A percentile compares a stretch with the other conserved stretches of the same genome.
These are phyloP conservation scores for Zygosaccharomyces siamensis DNA, from an alignment of 805 yeast species.

Conservation along the genomic window DNA sequence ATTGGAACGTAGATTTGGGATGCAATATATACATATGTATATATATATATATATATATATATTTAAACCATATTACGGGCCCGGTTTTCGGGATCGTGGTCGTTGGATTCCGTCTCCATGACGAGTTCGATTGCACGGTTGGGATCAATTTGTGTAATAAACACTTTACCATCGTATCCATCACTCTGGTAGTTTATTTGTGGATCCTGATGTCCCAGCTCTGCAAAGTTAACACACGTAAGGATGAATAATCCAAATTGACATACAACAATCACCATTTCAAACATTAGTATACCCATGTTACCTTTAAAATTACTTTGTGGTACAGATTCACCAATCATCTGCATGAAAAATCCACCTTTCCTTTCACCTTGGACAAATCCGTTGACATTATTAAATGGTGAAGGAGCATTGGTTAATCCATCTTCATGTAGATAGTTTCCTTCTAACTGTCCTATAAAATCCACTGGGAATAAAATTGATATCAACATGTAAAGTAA, in stretches of 20 bases:
- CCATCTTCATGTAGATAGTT: constrained; percentile 20
- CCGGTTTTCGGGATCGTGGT: neutral
- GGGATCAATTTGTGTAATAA: constrained; percentile 37
- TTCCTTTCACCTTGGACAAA: constrained; percentile 28
- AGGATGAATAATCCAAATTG: constrained; percentile 24
- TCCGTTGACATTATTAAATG: constrained; percentile 24
- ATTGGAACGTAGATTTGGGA: neutral
- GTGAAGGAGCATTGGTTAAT: constrained; percentile 32
- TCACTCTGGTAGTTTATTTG: constrained; percentile 30
- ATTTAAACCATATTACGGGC: neutral
- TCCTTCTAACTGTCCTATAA: constrained; percentile 34
- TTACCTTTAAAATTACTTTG: constrained; percentile 33
- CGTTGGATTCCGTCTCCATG: neutral
- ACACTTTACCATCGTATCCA: constrained; percentile 44
- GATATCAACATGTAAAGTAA: constrained; percentile 17
- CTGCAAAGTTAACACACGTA: constrained; percentile 28
- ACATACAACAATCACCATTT: constrained; percentile 28
- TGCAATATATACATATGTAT: neutral
- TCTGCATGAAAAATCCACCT: constrained; percentile 40
- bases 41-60: no score
- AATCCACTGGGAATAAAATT: constrained; percentile 33
- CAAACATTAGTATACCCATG: constrained; percentile 27
- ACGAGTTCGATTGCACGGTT: constrained; percentile 25
- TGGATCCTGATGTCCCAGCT: constrained; percentile 17
- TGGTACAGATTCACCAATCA: constrained; percentile 45